Percentiles rank a stretch among this genome's conserved stretches.
Evolutionary conservation across 768 basidiomycete genomes (phyloP).

Genomic region (Kwoniella mangroviensis): DNA sequence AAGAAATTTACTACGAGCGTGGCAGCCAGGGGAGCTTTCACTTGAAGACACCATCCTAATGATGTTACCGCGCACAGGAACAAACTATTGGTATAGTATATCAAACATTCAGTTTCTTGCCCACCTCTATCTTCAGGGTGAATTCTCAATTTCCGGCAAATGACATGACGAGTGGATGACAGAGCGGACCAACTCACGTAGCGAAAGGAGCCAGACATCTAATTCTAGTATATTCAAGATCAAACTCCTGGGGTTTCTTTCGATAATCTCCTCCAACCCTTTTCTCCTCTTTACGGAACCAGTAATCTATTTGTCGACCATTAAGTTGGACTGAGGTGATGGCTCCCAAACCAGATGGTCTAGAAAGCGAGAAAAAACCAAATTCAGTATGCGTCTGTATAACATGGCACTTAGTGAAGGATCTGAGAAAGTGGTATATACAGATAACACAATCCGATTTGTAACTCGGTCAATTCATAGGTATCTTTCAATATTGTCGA

Average conservation of each 20-base stretch:
- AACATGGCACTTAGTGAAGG: neutral
- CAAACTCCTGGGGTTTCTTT: slow-evolving; percentile 42
- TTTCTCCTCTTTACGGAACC: slow-evolving; percentile 63
- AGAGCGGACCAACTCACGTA: slow-evolving; percentile 31
- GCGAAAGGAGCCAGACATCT: slow-evolving; percentile 42
- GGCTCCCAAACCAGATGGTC: slow-evolving; percentile 73
- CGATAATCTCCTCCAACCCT: slow-evolving; percentile 46
- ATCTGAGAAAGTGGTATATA: slow-evolving; percentile 26
- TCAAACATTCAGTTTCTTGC: too few relatives aligned
- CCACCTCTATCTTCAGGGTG: too few relatives aligned
- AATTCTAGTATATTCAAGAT: slow-evolving; percentile 34
- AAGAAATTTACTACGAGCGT: slow-evolving; percentile 56
- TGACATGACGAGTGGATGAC: neutral
- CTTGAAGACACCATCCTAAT: slow-evolving; percentile 55
- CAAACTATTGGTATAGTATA: slow-evolving; percentile 21
- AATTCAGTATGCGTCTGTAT: neutral
- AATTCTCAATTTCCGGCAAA: too few relatives aligned
- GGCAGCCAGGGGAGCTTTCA: slow-evolving; percentile 48
- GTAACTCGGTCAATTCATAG: slow-evolving; percentile 69
- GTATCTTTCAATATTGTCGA: slow-evolving; percentile 65
- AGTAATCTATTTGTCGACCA: slow-evolving; percentile 70
- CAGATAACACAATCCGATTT: slow-evolving; percentile 77
- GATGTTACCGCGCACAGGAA: slow-evolving; percentile 44
- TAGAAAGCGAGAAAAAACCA: slow-evolving; percentile 11
- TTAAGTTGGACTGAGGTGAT: slow-evolving; percentile 65